Evolutionary conservation across 2,329 filamentous ascomycete genomes (phyloP), one percentile per base, ranked within the genome.

Genomic region (Nemania sp.): DNA sequence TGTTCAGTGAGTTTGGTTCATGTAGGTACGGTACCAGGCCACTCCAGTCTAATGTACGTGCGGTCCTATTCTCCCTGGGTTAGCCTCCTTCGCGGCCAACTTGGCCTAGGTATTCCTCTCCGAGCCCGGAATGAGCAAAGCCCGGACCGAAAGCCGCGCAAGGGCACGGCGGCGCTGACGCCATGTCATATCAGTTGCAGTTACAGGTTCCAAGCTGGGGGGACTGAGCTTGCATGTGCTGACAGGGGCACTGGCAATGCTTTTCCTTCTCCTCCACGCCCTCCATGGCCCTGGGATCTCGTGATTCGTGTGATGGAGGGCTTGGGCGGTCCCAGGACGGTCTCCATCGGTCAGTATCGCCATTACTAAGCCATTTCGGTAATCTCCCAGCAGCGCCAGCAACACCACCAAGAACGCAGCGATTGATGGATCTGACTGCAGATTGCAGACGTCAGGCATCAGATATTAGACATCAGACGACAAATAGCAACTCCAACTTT

Each of bases 91-190:
- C n/a, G n/a, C n/a, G n/a, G n/a, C n/a, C n/a, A n/a, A n/a, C n/a
- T n/a, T n/a, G n/a, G n/a, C n/a, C n/a, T n/a, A n/a, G n/a, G n/a
- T n/a, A n/a, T 8, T 20, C 24, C 49, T 29, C 60, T 67, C 61
- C 64, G 52, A 69, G 47, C 56, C 61, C 67, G 60, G 56, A 20
- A 54, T 54, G 32, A 22, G 43, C 43, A 47, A 45, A 47, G 43
- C 20, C 43, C 43, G 43, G 43, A 22, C 43, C 43, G 43, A 47
- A 13, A 58, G 52, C 56, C 49, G 49, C 22, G 24, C 10, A 20
- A 62, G 58, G 55, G 53, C 41, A 41, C 62, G 62, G 66, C 53
- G 66, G 66, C 53, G 66, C 63, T 69, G 66, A 66, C 66, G 66
- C 66, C 66, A 68, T 64, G 26, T 47, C 55, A 59, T 62, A 32